Base-by-base conservation (phyloP, 106 monocot genomes). In the Dactylorhiza incarnata region DNA sequence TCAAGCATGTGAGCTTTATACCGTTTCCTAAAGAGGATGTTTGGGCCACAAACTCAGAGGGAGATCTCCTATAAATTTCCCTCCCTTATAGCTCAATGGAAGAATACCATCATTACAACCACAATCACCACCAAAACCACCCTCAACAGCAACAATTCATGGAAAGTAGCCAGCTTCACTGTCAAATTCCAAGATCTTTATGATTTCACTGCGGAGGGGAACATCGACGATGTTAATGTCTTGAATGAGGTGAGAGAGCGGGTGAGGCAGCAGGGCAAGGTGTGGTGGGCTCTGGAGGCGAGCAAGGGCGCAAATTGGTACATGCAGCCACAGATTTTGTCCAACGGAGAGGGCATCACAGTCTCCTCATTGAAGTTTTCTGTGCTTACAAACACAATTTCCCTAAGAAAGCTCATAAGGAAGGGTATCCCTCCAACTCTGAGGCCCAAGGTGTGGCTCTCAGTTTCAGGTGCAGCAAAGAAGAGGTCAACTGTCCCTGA, bases 101-200 rank as follows among this genome's bases (percentile, higher is more conserved):
- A 74, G 7, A 82, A 74, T 44, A 73, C 85, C 14, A 62, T 49
- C 74, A 63, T 76, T 29, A 74, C 43, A 45, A 8, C 80, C 6
- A 79, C 20, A 10, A 62, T 63, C 53, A 76, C 62, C 29, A 49
- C 81, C 73, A 82, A 78, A 68, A 63, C 79, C 22, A 65, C 58
- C 26, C 58, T 44, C 75, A 61, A 25, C 24, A 70, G 14, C 74
- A 65, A 63, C 53, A 74, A 70, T 20, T 13, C 72, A 19, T 68
- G 65, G 68, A 94, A 81, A 72, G n/a, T 55, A 46, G 46, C 54
- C 20, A 75, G 63, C 56, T 74, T 91, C n/a, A 74, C 73, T 9
- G 97, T 89, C n/a, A 97, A 94, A 75, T 97, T 97, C 52, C 91
- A 97, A 61, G 97, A 97, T 80, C 73, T 97, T n/a, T 97, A 97